A percentile compares a stretch with the other conserved stretches of the same genome.
Conservation (phyloP, 805 yeast species). For the Hanseniaspora valbyensis region DNA sequence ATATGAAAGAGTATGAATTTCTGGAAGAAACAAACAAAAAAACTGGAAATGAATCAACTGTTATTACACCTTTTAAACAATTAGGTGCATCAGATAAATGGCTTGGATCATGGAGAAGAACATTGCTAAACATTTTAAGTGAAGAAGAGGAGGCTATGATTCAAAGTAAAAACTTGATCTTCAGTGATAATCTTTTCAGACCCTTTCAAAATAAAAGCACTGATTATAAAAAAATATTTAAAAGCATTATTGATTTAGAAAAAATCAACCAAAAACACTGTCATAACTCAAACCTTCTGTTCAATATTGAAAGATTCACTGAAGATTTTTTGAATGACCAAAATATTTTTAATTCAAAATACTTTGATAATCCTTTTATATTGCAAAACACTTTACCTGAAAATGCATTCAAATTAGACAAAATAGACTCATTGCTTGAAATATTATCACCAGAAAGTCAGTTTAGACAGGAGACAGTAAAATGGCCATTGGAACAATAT, state of each 20-base stretch:
- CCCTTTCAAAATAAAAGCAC: constrained; percentile 76
- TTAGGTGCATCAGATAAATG: constrained; percentile 33
- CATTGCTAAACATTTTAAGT: constrained; percentile 35
- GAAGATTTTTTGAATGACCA: constrained; percentile 35
- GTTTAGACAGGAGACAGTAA: constrained; percentile 77
- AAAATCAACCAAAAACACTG: constrained; percentile 22
- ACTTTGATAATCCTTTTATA: constrained; percentile 56
- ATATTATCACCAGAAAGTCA: constrained; percentile 45
- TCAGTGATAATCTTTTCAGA: constrained; percentile 67
- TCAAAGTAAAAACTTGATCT: constrained; percentile 41
- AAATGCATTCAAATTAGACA: constrained; percentile 21
- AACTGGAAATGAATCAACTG: constrained; percentile 12
- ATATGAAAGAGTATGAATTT: constrained; percentile 28
- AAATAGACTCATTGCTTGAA: constrained; percentile 53
- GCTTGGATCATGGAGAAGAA: constrained; percentile 74
- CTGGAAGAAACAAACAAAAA: constrained; percentile 19
- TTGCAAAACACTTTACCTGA: constrained; percentile 21
- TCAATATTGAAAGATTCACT: constrained; percentile 42
- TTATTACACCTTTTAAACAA: constrained; percentile 23
- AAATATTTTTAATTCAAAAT: constrained; percentile 35
- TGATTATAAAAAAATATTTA: constrained; percentile 43
- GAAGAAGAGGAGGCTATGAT: constrained; percentile 35
- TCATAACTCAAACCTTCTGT: constrained; percentile 20
- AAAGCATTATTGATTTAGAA: constrained; percentile 41
- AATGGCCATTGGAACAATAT: constrained; percentile 61